These are phyloP conservation scores for Tulasnella sp. DNA, from an alignment of 768 basidiomycete species.

Conservation along the genomic window DNA sequence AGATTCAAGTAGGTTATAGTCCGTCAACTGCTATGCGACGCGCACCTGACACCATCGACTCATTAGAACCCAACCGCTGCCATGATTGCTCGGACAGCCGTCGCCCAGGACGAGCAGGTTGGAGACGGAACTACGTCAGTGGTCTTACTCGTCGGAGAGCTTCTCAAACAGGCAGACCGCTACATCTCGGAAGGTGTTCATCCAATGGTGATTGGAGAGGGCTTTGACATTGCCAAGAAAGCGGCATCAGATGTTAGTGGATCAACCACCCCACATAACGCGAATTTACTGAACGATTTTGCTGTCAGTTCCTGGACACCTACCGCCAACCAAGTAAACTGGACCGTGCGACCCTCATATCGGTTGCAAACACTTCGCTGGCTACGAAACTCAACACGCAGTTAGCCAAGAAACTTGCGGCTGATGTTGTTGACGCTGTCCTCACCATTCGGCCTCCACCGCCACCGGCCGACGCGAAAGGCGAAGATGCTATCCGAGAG, in stretches of 20 bases:
- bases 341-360: slow-evolving; percentile 84
- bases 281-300: slow-evolving; percentile 18
- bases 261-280: not conserved
- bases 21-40: not conserved
- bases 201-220: slow-evolving; percentile 88
- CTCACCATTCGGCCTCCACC: slow-evolving; percentile 63
- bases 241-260: slow-evolving; percentile 68
- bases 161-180: slow-evolving; percentile 95
- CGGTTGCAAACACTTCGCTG: slow-evolving; percentile 90
- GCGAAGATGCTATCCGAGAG: slow-evolving; percentile 65
- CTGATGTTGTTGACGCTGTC: slow-evolving; percentile 93
- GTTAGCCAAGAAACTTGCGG: slow-evolving; percentile 78
- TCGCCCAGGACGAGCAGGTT: slow-evolving; percentile 98
- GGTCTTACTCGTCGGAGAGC: slow-evolving; percentile 87
- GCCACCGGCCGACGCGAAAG: slow-evolving; percentile 36
- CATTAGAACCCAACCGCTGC: slow-evolving; percentile 85
- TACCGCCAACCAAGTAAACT: slow-evolving; percentile 71
- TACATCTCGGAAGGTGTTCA: slow-evolving; percentile 98
- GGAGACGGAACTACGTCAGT: slow-evolving; percentile 98
- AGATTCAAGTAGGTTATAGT: slow-evolving; percentile 45
- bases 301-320: slow-evolving; percentile 74
- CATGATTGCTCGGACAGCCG: slow-evolving; percentile 97
- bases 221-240: slow-evolving; percentile 97
- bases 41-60: not conserved
- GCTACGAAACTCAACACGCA: slow-evolving; percentile 78